A percentile compares a stretch with the other conserved stretches of the same genome.
phyloP scores from a whole-genome alignment of 192 early-diverging fungal genomes.

The Umbelopsis ramanniana region DNA sequence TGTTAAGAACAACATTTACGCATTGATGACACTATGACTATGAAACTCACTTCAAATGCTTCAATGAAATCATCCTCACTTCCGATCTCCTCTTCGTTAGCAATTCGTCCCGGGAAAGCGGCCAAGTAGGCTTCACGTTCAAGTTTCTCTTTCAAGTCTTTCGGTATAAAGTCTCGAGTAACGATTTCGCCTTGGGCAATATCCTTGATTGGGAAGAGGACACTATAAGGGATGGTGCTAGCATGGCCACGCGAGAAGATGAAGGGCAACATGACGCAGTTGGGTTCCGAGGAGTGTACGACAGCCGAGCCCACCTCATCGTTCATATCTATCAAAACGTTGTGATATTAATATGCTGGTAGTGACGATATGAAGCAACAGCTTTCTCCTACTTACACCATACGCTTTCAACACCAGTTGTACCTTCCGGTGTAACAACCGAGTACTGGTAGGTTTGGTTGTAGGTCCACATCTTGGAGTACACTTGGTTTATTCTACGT shows the following conservation, averaged over 20 bases:
- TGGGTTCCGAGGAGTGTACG: slow-evolving; percentile 61
- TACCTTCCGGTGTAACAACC: slow-evolving; percentile 47
- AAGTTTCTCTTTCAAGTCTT: slow-evolving; percentile 50
- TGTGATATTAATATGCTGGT: background rate
- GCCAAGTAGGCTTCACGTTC: slow-evolving; percentile 60
- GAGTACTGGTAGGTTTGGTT: slow-evolving; percentile 60
- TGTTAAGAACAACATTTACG: background rate
- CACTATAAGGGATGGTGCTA: slow-evolving; percentile 61
- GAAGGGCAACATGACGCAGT: slow-evolving; percentile 65
- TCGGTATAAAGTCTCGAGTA: slow-evolving; percentile 64
- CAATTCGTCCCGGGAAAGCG: slow-evolving; percentile 42
- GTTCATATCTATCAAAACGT: background rate
- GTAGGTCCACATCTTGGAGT: slow-evolving; percentile 50
- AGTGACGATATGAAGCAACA: background rate
- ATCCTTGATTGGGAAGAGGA: slow-evolving; percentile 64
- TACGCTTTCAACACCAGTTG: slow-evolving; percentile 50
- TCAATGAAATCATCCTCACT: background rate
- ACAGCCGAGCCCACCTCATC: slow-evolving; percentile 63
- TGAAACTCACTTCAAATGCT: background rate
- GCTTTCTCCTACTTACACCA: slow-evolving; percentile 48
- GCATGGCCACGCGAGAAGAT: slow-evolving; percentile 58
- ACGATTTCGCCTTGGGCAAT: slow-evolving; percentile 55
- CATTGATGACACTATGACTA: background rate
- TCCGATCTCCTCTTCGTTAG: slow-evolving; percentile 26
- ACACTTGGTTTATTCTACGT: slow-evolving; percentile 38